Evolutionary conservation across 2,329 filamentous ascomycete genomes (phyloP), one percentile per base, ranked within the genome.

Genomic region (Claviceps capensis): DNA sequence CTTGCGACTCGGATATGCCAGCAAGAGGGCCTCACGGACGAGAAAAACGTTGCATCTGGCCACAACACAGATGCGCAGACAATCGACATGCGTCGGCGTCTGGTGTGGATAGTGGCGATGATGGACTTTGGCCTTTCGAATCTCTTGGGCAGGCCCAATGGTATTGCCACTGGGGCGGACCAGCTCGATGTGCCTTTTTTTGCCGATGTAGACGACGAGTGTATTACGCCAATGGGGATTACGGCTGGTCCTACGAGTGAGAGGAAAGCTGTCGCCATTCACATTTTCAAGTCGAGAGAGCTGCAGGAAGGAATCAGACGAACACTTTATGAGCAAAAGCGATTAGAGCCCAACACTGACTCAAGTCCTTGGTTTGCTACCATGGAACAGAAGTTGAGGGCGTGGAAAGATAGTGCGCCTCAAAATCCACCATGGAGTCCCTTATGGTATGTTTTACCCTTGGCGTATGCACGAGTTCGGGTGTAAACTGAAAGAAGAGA

Each of bases 101-200:
- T 96, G 13, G 87, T 87, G 61, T 97, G 93, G 91, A 86, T 86
- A 54, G 81, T 95, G 36, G 79, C 85, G 11, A 86, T 84, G 2
- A 90, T 96, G 82, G 93, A 98, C 63, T 85, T 86, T 56, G 89
- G 88, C 1, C 74, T 98, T 23, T 83, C 93, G 1, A 86, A 95
- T 61, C 86, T 83, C 59, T 83, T 97, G 67, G 93, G 93, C 7
- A 80, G 93, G 14, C 89, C 91, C 1, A 89, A 83, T 58, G 86
- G 85, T 34, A 89, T 95, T 59, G 88, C 88, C 14, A 89, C 86
- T 48, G 81, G 79, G 38, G 79, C 87, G 57, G 88, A 96, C 57
- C 78, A 88, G 58, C 79, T 96, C 58, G 84, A 96, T 61, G 87
- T 97, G 48, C 76, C 80, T 37, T 95, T 91, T 62, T 95, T 95